Base-by-base conservation (phyloP, 176 grass and related monocot genomes). In the Carex pumila region DNA sequence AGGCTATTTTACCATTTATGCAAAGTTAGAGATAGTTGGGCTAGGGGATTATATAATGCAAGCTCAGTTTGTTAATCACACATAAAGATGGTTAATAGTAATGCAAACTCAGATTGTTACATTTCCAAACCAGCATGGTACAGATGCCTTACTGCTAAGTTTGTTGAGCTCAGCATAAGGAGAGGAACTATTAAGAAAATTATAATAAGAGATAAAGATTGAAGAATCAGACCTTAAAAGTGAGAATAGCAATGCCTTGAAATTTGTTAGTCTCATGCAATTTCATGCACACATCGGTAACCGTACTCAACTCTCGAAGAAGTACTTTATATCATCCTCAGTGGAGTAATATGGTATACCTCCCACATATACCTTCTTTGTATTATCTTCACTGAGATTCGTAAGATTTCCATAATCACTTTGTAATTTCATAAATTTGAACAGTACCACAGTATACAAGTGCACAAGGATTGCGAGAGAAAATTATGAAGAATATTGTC, bases 341-440 rank as follows among this genome's bases (percentile, higher is more conserved):
- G 89, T 89, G 50, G 92, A 98, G 84, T 98, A 98, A 79, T 98
- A 98, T 5, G 95, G 95, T 60, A 98, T 94, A 37, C 95, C 95
- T 83, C 95, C 95, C 86, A 93, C 92, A 89, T 94, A 98, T 61
- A 94, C 89, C 89, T 94, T 97, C 79, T 98, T 94, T 60, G n/a
- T n/a, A n/a, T n/a, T n/a, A n/a, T n/a, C 53, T 79, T 90, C 89
- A 54, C 91, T 98, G 89, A 87, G 86, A 93, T 21, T 62, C 11
- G 78, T 12, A n/a, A 53, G 1, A 29, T 53, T 54, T 6, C 10
- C 22, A 0, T 41, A 41, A 87, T 54, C 15, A 36, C 62, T 70
- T 75, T 57, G 0, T 81, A 12, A 81, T 22, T 34, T 65, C 79
- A 79, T 1, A 3, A 65, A 36, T 52, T 82, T 9, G 11, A 79